These are phyloP conservation scores for Nakazawaea pomicola DNA, from an alignment of 805 yeast species.

Conservation along the genomic window DNA sequence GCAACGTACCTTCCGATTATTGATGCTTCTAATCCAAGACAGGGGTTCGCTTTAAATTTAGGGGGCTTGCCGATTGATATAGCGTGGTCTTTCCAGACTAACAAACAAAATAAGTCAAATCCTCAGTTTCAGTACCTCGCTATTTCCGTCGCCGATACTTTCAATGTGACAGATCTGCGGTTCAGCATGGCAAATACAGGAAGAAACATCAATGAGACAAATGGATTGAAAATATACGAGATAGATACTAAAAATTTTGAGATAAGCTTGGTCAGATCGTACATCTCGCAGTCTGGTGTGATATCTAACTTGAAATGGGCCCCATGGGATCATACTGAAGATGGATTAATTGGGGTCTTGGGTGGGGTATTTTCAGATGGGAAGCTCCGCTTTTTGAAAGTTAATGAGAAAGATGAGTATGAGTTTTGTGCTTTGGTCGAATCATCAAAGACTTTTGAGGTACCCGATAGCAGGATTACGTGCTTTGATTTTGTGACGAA, in stretches of 20 bases:
- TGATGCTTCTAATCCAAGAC: conserved; percentile 21
- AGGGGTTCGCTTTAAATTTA: conserved; percentile 37
- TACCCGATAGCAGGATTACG: conserved; percentile 32
- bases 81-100: conserved; percentile 42
- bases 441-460: conserved; percentile 22
- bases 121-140: conserved; percentile 40
- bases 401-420: conserved; percentile 19
- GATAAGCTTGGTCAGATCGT: conserved; percentile 26
- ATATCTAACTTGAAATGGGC: conserved; percentile 35
- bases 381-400: conserved; percentile 39
- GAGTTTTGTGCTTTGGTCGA: conserved; percentile 17
- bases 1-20: conserved; percentile 6
- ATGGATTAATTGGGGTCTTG: conserved; percentile 34
- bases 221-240: conserved; percentile 41
- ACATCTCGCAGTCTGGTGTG: conserved; percentile 40
- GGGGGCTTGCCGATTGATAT: conserved; percentile 50
- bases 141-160: conserved; percentile 37
- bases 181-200: conserved; percentile 22
- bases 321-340: conserved; percentile 28
- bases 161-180: conserved; percentile 22
- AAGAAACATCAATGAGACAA: conserved; percentile 16
- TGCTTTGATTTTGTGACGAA: conserved; percentile 42
- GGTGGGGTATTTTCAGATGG: conserved; percentile 58
- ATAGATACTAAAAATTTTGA: conserved; percentile 25
- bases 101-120: conserved; percentile 13